phyloP scores from a whole-genome alignment of 2,329 filamentous ascomycete species.

The Lomentospora prolificans region DNA sequence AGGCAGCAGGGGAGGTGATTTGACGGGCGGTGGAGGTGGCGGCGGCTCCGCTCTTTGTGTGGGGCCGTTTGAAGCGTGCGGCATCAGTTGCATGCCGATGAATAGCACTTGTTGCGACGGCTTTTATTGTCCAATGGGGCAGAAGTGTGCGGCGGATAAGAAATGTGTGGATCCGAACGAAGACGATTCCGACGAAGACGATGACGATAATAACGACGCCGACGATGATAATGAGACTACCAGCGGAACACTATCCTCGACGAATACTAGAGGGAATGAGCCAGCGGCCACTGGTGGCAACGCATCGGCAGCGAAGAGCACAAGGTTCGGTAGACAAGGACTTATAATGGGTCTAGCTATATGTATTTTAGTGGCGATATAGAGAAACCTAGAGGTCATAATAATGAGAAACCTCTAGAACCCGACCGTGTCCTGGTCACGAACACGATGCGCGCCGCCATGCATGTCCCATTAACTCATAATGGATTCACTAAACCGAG shows the following conservation, averaged over 20 bases:
- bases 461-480: too few species aligned
- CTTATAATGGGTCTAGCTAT: background rate
- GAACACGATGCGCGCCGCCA: too few species aligned
- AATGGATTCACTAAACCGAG: too few species aligned
- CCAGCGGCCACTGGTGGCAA: background rate
- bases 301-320: background rate
- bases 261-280: background rate
- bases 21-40: background rate
- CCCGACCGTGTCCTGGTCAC: too few species aligned
- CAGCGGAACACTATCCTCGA: background rate
- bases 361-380: background rate
- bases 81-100: constrained; percentile 2
- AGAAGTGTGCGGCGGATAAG: background rate
- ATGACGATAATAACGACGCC: background rate
- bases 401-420: background rate
- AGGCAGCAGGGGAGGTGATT: background rate
- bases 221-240: background rate
- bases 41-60: background rate
- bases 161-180: background rate
- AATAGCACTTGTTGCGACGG: background rate
- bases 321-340: background rate
- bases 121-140: background rate
- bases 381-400: background rate
- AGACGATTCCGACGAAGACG: background rate
- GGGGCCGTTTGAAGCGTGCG: background rate